Evolutionary conservation across 768 basidiomycete genomes (phyloP).

Genomic region (Lactifluus piperatus): DNA sequence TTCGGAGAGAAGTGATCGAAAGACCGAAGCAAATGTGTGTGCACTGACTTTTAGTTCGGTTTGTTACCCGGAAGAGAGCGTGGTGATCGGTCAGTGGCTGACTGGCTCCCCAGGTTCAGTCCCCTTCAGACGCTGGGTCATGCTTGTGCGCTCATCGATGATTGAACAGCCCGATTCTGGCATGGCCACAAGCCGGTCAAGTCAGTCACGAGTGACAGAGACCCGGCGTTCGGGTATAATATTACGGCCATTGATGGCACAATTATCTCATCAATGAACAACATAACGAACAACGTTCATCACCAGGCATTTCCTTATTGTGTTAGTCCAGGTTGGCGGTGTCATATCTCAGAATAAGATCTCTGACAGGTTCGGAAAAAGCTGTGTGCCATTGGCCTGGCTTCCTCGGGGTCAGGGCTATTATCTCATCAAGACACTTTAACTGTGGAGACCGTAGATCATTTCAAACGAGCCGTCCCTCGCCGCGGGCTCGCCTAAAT

Average conservation of each 20-base stretch:
- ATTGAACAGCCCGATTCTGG: background rate
- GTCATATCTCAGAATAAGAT: constrained; percentile 9
- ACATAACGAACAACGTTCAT: constrained; percentile 1
- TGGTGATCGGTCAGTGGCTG: background rate
- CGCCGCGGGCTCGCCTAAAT: constrained; percentile 23
- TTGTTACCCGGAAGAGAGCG: background rate
- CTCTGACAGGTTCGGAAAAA: constrained; percentile 1
- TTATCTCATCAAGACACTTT: constrained; percentile 14
- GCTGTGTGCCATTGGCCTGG: constrained; percentile 9
- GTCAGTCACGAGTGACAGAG: background rate
- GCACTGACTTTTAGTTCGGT: constrained; percentile 8
- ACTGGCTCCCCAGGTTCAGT: background rate
- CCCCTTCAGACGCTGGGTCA: background rate
- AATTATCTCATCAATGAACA: constrained; percentile 11
- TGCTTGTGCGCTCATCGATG: background rate
- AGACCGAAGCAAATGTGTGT: background rate
- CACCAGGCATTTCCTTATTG: constrained; percentile 14
- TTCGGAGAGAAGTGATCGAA: constrained; percentile 14
- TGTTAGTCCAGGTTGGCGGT: constrained; percentile 17
- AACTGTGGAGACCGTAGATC: constrained; percentile 18
- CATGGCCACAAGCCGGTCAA: background rate
- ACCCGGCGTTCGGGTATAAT: background rate
- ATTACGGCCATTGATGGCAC: constrained; percentile 5
- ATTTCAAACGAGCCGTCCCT: constrained; percentile 9
- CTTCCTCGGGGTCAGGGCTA: constrained; percentile 6